Evolutionary conservation across 1,284 basidiomycete genomes (phyloP).

Genomic region (Rhodofomes roseus): DNA sequence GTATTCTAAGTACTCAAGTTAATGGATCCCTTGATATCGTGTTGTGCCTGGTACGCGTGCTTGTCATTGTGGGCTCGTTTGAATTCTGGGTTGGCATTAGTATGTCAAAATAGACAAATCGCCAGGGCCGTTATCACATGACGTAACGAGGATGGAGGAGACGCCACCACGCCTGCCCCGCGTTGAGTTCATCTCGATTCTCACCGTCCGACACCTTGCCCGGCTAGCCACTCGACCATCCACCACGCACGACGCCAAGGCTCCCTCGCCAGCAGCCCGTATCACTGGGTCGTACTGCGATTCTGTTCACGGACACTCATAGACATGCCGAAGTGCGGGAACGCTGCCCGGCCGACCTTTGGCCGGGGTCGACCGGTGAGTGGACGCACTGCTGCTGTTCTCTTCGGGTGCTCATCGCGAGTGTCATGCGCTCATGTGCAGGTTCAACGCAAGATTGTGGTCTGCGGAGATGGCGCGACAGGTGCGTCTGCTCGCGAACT

Average conservation of each 20-base stretch:
- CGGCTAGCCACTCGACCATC: neutral
- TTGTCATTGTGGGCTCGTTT: neutral
- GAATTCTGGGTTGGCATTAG: too few relatives aligned
- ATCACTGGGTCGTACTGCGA: neutral
- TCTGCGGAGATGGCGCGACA: constrained; percentile 92
- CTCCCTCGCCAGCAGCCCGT: neutral
- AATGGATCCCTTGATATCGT: neutral
- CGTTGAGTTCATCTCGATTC: neutral
- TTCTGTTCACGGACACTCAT: neutral
- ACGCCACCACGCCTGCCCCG: neutral
- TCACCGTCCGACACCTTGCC: neutral
- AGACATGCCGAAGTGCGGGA: constrained; percentile 4
- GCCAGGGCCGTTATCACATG: neutral
- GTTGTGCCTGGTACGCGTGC: too few relatives aligned
- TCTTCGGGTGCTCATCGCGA: neutral
- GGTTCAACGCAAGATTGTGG: constrained; percentile 71
- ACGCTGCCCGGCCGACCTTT: constrained; percentile 5
- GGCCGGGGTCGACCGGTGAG: constrained; percentile 21
- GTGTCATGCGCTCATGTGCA: constrained; percentile 19
- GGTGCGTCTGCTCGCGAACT: constrained; percentile 50
- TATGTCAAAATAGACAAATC: neutral
- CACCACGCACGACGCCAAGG: neutral
- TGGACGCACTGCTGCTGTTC: neutral
- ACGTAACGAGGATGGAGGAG: neutral
- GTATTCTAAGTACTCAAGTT: constrained; percentile 3